A percentile compares a stretch with the other conserved stretches of the same genome.
phyloP scores from a whole-genome alignment of 345 rosid genomes.

The Eucalyptus paniculata region DNA sequence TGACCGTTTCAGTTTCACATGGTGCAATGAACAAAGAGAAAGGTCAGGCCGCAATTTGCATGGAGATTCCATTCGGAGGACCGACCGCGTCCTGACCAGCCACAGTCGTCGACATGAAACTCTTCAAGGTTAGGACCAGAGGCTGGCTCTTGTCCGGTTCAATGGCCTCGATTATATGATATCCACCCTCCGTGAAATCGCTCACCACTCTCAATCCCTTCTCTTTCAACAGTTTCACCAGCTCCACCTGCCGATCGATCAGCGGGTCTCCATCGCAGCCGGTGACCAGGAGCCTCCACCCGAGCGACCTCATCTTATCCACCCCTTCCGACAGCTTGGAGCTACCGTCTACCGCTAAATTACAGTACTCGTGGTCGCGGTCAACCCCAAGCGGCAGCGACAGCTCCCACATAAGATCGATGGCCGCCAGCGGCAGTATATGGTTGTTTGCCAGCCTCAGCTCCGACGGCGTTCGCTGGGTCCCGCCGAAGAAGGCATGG shows the following conservation, averaged over 20 bases:
- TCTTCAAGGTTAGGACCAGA: neutral
- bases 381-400: slow-evolving; percentile 34
- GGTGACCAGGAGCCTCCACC: slow-evolving; percentile 10
- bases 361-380: slow-evolving; percentile 52
- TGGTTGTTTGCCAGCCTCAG: slow-evolving; percentile 6
- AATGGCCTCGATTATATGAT: neutral
- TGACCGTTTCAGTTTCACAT: neutral
- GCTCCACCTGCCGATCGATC: neutral
- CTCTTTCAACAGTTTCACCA: neutral
- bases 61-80: neutral
- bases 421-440: slow-evolving; percentile 3
- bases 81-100: neutral
- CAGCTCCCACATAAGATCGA: slow-evolving; percentile 45
- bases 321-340: slow-evolving; percentile 2
- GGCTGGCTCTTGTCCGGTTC: slow-evolving; percentile 7
- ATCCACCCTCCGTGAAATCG: neutral
- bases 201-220: neutral
- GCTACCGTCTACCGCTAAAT: slow-evolving; percentile 26
- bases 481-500: slow-evolving; percentile 55
- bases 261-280: neutral
- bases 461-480: slow-evolving; percentile 30
- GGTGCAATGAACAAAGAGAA: neutral
- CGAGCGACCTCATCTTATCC: neutral
- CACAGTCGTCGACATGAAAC: neutral
- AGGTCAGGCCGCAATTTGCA: neutral